Evolutionary conservation across 495 filamentous ascomycete genomes (phyloP), one percentile per base, ranked within the genome.

Genomic region (Monascus purpureus): DNA sequence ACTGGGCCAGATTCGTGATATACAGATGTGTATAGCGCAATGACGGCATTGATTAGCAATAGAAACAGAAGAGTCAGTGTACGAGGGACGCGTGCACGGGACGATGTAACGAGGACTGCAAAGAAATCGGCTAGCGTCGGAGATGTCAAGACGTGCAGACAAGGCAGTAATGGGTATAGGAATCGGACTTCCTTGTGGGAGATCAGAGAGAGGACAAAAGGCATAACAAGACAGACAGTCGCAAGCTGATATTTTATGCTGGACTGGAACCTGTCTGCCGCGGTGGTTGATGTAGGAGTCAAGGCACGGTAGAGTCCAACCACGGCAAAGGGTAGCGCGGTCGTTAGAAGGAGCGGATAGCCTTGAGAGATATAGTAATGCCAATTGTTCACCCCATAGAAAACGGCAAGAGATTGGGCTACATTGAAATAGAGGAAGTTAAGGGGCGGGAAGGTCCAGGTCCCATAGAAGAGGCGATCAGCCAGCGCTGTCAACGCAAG

Each of bases 171-270:
- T 4, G 90, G 92, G 47, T 93, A 94, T 40, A 96, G 80, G 59
- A 97, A 97, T 41, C 90, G 84, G 38, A 94, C 81, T 70, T 97
- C 90, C 55, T 97, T 97, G 60, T 97, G 90, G 16, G 88, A 74
- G 35, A 97, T 80, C 9, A 82, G 38, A 6, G 82, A 92, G 13
- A 96, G 71, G 13, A 61, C 49, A 0, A 57, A 41, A 14, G 77
- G 67, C 41, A 84, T 77, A 17, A 68, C 39, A 19, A 83, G 22
- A 19, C 70, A 62, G 0, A 75, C 65, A 11, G 63, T 63, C 20
- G 75, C 70, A 11, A 94, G 57, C 28, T 80, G 73, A 25, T 62
- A 63, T 28, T 39, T 49, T n/a, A 61, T 54, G 3, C 55, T 50
- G 18, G 61, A 57, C 27, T 46, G 52, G 17, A 34, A 22, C n/a